Evolutionary conservation across 192 early-diverging fungal species (phyloP), one percentile per base, ranked within the genome.

Genomic region (Jimgerdemannia lactiflua): DNA sequence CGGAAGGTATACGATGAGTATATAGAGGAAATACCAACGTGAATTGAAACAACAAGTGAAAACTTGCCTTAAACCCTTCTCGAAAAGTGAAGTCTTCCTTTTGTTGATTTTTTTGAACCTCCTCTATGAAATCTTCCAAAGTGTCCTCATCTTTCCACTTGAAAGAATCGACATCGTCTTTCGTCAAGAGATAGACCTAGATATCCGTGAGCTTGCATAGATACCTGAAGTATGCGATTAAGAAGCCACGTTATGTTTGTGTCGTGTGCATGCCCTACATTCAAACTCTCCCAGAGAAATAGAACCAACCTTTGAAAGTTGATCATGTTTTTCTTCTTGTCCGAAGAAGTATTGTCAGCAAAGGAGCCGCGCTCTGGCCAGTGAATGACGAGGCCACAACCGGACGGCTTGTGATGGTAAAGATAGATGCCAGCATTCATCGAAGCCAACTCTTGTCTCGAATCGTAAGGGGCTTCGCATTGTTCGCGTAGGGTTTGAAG

Each of bases 321-420:
- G 49, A 59, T 74, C 72, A 77, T 68, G 63, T 77, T 77, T 68
- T 77, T 77, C 43, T 74, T 73, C 42, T 19, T 39, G 39, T 74
- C 39, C 3, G 66, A 44, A 42, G 76, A 69, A 3, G 39, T 71
- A 43, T 74, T 74, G 20, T 77, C 71, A 39, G 72, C 76, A 74
- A 73, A 77, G 65, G 73, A 69, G 54, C 66, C 54, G 73, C 65
- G 4, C 49, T 59, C 49, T 59, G 49, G 49, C 49, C 49, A 59
- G 14, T 59, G 49, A 59, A 59, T 59, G 14, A 77, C 72, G 42
- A 77, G 39, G n/a, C 68, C 68, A 40, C 39, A 69, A 4, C 17
- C 49, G 6, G 49, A 14, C 17, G 68, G 68, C n/a, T 69, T 69
- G n/a, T 42, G 39, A 4, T 42, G 42, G 42, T 42, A 43, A 42